These are phyloP conservation scores for Emericellopsis terricola DNA, from an alignment of 495 filamentous ascomycete genomes.

Conservation along the genomic window DNA sequence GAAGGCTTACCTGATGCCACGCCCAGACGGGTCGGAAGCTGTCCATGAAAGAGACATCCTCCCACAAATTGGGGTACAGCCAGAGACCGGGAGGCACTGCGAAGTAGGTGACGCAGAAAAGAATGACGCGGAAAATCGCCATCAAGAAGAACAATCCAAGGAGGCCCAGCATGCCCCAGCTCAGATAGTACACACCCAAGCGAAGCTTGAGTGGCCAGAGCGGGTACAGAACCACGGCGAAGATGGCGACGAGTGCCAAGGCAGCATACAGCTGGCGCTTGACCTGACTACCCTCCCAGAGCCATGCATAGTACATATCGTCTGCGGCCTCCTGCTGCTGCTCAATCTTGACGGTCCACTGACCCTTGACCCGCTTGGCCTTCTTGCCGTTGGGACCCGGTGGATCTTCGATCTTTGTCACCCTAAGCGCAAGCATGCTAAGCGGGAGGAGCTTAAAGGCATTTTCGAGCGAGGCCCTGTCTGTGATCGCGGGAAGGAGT, in stretches of 20 bases:
- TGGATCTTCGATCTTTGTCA: slow-evolving; percentile 62
- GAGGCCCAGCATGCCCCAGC: slow-evolving; percentile 82
- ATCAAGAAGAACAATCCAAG: slow-evolving; percentile 94
- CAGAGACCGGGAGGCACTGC: slow-evolving; percentile 72
- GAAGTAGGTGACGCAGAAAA: slow-evolving; percentile 91
- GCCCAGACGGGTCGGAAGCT: slow-evolving; percentile 94
- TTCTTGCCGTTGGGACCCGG: slow-evolving; percentile 60
- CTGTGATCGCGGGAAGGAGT: slow-evolving; percentile 69
- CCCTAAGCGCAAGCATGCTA: slow-evolving; percentile 85
- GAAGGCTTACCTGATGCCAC: slow-evolving; percentile 76
- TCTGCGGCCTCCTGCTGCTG: slow-evolving; percentile 86
- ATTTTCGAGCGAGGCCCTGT: slow-evolving; percentile 74
- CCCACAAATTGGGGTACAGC: slow-evolving; percentile 96
- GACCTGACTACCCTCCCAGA: slow-evolving; percentile 88
- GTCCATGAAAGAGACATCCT: slow-evolving; percentile 96
- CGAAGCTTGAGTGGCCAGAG: slow-evolving; percentile 87
- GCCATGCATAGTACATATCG: slow-evolving; percentile 89
- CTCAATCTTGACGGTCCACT: slow-evolving; percentile 93
- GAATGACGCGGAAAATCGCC: slow-evolving; percentile 85
- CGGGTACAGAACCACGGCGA: slow-evolving; percentile 84
- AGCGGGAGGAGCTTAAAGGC: slow-evolving; percentile 89
- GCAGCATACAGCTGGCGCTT: slow-evolving; percentile 82
- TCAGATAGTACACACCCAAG: slow-evolving; percentile 93
- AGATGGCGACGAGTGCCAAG: slow-evolving; percentile 62
- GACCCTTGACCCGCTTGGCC: slow-evolving; percentile 80